These are phyloP conservation scores for Coemansia sp. DNA, from an alignment of 192 early-diverging fungal species.

Conservation along the genomic window DNA sequence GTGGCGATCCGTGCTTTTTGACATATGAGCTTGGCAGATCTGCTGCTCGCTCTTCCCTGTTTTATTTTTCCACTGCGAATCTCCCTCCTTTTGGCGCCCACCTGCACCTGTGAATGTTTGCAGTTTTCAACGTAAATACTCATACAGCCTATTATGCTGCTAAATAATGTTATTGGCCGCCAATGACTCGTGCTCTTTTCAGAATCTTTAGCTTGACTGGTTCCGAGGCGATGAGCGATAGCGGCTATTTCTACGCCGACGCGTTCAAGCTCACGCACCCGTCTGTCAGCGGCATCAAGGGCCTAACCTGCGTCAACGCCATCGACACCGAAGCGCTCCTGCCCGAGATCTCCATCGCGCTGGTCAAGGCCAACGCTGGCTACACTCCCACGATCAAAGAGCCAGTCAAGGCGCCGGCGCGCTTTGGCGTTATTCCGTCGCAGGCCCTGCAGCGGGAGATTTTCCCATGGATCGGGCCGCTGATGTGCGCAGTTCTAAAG, in stretches of 20 bases:
- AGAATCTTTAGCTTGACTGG: slow-evolving; percentile 34
- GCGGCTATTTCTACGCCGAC: slow-evolving; percentile 51
- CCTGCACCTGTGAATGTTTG: neutral
- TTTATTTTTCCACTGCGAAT: neutral
- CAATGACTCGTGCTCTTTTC: neutral
- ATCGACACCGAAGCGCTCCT: slow-evolving; percentile 18
- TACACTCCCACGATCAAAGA: slow-evolving; percentile 4
- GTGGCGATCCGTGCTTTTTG: neutral
- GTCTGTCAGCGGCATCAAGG: slow-evolving; percentile 36
- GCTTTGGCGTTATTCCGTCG: slow-evolving; percentile 35
- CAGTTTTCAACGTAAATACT: neutral
- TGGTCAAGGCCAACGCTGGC: slow-evolving; percentile 43
- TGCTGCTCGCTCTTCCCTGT: neutral
- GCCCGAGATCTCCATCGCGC: slow-evolving; percentile 24
- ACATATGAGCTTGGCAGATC: neutral
- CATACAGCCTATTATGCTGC: neutral
- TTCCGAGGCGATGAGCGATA: slow-evolving; percentile 35
- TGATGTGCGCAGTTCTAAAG: slow-evolving; percentile 28
- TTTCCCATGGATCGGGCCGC: slow-evolving; percentile 47
- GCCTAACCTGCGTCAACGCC: slow-evolving; percentile 29
- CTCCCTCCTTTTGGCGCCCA: neutral
- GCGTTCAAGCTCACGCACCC: slow-evolving; percentile 32
- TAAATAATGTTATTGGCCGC: slow-evolving; percentile 1
- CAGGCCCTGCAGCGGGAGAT: slow-evolving; percentile 37
- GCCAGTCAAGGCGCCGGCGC: slow-evolving; percentile 15